A percentile compares a stretch with the other conserved stretches of the same genome.
Evolutionary conservation across 345 rosid species (phyloP).

Genomic region (Physaria fendleri): DNA sequence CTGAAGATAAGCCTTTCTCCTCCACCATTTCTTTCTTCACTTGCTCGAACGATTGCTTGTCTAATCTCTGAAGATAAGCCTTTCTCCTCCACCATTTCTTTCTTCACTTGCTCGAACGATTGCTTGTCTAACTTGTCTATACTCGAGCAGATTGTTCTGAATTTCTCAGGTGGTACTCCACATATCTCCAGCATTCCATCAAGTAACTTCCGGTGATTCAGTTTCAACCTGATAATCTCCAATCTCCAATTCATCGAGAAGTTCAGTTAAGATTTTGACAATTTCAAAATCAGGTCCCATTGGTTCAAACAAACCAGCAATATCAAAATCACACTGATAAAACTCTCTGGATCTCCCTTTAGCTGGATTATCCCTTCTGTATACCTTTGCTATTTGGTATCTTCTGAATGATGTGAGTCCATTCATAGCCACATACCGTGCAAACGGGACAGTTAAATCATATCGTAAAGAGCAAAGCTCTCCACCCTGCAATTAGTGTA

Average conservation of each 20-base stretch:
- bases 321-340: constrained; percentile 79
- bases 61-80: no score
- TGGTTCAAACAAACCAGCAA: constrained; percentile 60
- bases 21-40: constrained; percentile 67
- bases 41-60: constrained; percentile 66
- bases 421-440: constrained; percentile 75
- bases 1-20: not conserved
- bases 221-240: constrained; percentile 74
- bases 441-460: constrained; percentile 84
- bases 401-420: constrained; percentile 46
- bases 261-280: constrained; percentile 54
- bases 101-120: constrained; percentile 59
- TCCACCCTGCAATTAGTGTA: constrained; percentile 48
- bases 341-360: constrained; percentile 82
- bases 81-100: constrained; percentile 51
- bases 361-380: constrained; percentile 77
- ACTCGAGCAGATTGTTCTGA: constrained; percentile 75
- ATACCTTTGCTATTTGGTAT: constrained; percentile 70
- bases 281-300: constrained; percentile 86
- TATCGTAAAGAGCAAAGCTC: constrained; percentile 79
- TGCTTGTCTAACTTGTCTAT: constrained; percentile 77
- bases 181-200: constrained; percentile 80
- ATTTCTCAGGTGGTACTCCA: constrained; percentile 69
- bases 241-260: constrained; percentile 61
- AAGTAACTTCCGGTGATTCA: constrained; percentile 63